These are phyloP conservation scores for Curvularia verruculosa DNA, from an alignment of 2,329 filamentous ascomycete genomes.

Conservation along the genomic window DNA sequence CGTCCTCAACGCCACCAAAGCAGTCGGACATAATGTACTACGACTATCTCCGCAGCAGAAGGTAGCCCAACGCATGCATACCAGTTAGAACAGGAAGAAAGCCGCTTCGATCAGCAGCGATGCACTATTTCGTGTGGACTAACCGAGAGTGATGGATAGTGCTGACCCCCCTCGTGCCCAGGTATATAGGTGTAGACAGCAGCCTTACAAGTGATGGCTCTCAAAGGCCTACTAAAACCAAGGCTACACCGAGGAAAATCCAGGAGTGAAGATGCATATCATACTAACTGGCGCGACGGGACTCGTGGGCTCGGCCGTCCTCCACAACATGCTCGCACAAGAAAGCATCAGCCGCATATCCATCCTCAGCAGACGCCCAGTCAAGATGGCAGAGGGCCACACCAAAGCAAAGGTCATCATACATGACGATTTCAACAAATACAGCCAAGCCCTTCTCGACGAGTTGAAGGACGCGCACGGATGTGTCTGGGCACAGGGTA, in stretches of 20 bases:
- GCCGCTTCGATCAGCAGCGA: background rate
- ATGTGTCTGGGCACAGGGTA: constrained; percentile 76
- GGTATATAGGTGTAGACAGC: background rate
- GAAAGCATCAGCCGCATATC: constrained; percentile 67
- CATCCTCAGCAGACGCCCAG: constrained; percentile 69
- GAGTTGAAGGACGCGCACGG: constrained; percentile 69
- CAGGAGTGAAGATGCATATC: constrained; percentile 43
- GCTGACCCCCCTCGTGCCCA: background rate
- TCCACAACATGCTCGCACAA: constrained; percentile 46
- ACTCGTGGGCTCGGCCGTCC: constrained; percentile 49
- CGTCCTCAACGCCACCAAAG: background rate
- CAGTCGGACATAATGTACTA: background rate
- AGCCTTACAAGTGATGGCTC: background rate
- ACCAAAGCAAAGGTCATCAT: constrained; percentile 68
- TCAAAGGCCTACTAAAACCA: background rate
- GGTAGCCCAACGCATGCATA: background rate
- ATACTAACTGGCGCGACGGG: constrained; percentile 55
- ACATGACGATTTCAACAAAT: constrained; percentile 69
- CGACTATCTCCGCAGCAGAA: constrained; percentile 2
- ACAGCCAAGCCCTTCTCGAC: constrained; percentile 62
- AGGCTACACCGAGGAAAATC: background rate
- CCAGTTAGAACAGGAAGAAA: background rate
- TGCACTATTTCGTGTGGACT: background rate
- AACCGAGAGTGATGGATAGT: background rate
- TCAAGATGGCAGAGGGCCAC: constrained; percentile 67